Evolutionary conservation across 164 flowering plant genomes (phyloP).

Genomic region (Hamamelis virginiana): DNA sequence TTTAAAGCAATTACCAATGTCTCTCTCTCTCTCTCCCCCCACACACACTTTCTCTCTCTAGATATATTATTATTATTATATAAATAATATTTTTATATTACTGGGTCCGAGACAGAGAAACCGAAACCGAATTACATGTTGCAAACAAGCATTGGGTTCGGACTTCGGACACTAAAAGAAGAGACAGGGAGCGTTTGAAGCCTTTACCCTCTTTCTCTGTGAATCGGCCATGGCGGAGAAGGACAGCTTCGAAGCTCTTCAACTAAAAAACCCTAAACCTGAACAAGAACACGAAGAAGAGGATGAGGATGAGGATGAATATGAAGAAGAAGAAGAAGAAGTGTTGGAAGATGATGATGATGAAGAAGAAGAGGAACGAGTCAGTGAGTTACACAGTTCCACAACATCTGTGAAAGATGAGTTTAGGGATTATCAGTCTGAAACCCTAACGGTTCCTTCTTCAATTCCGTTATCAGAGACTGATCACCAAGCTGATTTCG

Average conservation of each 20-base stretch:
- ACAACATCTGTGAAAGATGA: slow-evolving; percentile 1
- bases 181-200: neutral
- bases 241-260: slow-evolving; percentile 17
- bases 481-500: neutral
- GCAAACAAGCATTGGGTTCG: neutral
- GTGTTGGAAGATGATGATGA: slow-evolving; percentile 12
- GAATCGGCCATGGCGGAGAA: slow-evolving; percentile 34
- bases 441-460: slow-evolving; percentile 16
- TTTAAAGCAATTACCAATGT: neutral
- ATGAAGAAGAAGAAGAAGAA: slow-evolving; percentile 8
- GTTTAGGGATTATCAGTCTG: slow-evolving; percentile 8
- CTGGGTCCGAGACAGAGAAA: neutral
- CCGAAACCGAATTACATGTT: neutral
- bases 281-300: slow-evolving; percentile 8
- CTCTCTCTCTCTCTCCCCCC: slow-evolving; percentile 6
- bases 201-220: slow-evolving; percentile 2
- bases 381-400: slow-evolving; percentile 3
- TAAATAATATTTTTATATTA: no score
- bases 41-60: no score
- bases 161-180: neutral
- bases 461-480: slow-evolving; percentile 3
- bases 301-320: slow-evolving; percentile 9
- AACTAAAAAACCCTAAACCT: slow-evolving; percentile 8
- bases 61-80: no score
- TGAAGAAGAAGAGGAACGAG: slow-evolving; percentile 9